Evolutionary conservation across 305 asterid genomes (phyloP), one percentile per base, ranked within the genome.

Genomic region (Fraxinus angustifolia): DNA sequence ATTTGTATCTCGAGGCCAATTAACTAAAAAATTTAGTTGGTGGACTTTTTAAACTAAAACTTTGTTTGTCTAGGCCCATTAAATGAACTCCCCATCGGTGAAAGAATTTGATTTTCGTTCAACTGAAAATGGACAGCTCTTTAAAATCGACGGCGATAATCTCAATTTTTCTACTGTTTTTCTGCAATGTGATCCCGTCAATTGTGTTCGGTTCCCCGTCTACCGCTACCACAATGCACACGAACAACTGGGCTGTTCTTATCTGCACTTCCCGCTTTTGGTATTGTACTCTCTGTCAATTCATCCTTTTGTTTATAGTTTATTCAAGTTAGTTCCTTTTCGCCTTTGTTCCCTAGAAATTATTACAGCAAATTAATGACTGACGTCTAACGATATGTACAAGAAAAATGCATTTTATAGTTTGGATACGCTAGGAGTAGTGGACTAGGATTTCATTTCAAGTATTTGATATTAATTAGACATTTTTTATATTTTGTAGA

Each of bases 201-300:
- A 76, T 7, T 83, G 87, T 88, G n/a, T 81, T 80, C 79, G 73
- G 75, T 73, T 83, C 87, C 50, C 84, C 84, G 74, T 86, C 90
- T 74, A 80, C 85, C 80, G 72, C 85, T 73, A 85, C 93, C 83
- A 89, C 94, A 19, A 93, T 89, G 97, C 98, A 91, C 87, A 95
- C 99, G 38, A 95, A 95, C 86, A 94, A 94, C 50, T 95, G 97
- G 98, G 99, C 98, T 8, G 89, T 95, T 34, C 91, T 94, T 82
- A 98, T 96, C 74, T 94, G 99, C 82, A 94, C 99, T 81, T 94
- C 98, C 72, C 95, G 98, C 80, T 96, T 96, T 90, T 93, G 99
- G 98, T 94, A 87, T 30, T 71, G 79, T 71, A 80, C 84, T 80
- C 65, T 50, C 81, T 72, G 50, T 77, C 36, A 8, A 2, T 68